Conservation (phyloP, 2,329 filamentous ascomycete genomes). For the Calycina herbarum region DNA sequence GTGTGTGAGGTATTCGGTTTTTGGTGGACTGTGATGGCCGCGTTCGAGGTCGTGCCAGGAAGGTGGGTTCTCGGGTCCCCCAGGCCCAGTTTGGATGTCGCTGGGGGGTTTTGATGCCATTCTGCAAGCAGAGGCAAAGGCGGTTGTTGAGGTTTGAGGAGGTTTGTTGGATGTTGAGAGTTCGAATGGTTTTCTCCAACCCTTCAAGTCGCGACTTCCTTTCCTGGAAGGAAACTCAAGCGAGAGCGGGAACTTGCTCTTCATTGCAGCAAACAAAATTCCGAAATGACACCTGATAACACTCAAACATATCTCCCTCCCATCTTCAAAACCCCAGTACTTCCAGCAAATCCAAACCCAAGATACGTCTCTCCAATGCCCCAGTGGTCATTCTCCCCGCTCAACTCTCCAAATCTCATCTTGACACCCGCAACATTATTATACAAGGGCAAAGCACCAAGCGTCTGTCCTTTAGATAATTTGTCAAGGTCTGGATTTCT, state of each 20-base stretch:
- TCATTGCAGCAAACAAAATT: neutral
- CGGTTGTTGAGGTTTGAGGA: neutral
- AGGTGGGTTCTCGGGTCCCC: neutral
- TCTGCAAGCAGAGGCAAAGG: neutral
- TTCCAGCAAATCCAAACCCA: constrained; percentile 4
- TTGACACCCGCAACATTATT: neutral
- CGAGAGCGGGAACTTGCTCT: neutral
- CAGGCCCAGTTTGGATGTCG: no score
- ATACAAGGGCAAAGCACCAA: constrained; percentile 11
- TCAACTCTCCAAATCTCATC: constrained; percentile 14
- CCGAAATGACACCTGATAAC: neutral
- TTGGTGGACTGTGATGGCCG: neutral
- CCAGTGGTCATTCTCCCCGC: neutral
- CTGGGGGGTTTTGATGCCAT: neutral
- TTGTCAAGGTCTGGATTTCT: constrained; percentile 15
- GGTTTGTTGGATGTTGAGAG: neutral
- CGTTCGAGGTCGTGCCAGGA: neutral
- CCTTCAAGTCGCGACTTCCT: neutral
- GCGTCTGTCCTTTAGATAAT: constrained; percentile 15
- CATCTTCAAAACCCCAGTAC: neutral
- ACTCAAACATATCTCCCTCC: neutral
- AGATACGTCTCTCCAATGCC: neutral
- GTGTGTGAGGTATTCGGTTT: constrained; percentile 9
- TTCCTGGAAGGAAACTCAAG: neutral
- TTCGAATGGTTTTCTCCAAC: no score